These are phyloP conservation scores for Umbelopsis vinacea DNA, from an alignment of 192 early-diverging fungal species.

Conservation along the genomic window DNA sequence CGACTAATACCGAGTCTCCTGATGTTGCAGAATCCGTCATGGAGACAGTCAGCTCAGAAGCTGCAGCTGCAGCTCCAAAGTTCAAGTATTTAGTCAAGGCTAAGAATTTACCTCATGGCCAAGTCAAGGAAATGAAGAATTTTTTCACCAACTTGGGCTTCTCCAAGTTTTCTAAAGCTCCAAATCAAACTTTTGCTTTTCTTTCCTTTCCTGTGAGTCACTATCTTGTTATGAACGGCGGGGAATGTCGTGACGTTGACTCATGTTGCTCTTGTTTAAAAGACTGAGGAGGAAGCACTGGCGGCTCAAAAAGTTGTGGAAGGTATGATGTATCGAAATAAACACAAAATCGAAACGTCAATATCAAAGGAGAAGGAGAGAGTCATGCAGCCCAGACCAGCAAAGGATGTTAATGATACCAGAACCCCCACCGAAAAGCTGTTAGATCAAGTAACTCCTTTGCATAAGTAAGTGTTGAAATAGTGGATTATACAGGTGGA, in stretches of 20 bases:
- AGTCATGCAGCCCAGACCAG: conserved; percentile 9
- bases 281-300: conserved; percentile 32
- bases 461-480: conserved; percentile 54
- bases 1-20: conserved; percentile 11
- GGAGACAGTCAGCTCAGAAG: not conserved
- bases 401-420: conserved; percentile 36
- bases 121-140: conserved; percentile 31
- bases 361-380: conserved; percentile 70
- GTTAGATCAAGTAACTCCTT: conserved; percentile 73
- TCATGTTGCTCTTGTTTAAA: not conserved
- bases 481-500: not conserved
- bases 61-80: not conserved
- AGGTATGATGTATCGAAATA: conserved; percentile 24
- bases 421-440: conserved; percentile 63
- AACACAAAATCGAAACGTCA: conserved; percentile 22
- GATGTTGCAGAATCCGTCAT: not conserved
- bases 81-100: conserved; percentile 29
- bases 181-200: conserved; percentile 32
- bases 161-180: conserved; percentile 30
- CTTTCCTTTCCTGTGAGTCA: conserved; percentile 35
- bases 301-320: conserved; percentile 24
- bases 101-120: conserved; percentile 28
- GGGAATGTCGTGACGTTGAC: not conserved
- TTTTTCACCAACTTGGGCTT: conserved; percentile 29
- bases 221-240: not conserved